Conservation (phyloP, 2,329 filamentous ascomycete species). For the Nothophoma quercina region DNA sequence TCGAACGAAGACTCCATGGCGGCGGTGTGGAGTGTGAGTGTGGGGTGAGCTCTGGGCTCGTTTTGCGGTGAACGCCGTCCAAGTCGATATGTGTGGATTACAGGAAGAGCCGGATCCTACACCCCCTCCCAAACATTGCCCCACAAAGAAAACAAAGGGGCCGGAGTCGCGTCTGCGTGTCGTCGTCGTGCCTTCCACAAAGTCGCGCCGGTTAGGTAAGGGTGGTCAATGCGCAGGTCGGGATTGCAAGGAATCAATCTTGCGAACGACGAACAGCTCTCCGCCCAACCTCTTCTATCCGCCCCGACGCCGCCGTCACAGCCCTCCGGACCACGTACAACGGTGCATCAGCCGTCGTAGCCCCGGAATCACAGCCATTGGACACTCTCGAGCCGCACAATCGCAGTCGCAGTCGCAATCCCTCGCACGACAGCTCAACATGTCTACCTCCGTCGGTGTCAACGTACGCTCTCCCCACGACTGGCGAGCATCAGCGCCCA, state of each 20-base stretch:
- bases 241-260: slow-evolving; percentile 30
- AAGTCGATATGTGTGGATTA: neutral
- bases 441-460: slow-evolving; percentile 59
- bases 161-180: neutral
- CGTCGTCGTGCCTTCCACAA: neutral
- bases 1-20: slow-evolving; percentile 66
- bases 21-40: slow-evolving; percentile 18
- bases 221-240: slow-evolving; percentile 8
- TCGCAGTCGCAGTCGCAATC: slow-evolving; percentile 27
- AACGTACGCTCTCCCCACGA: slow-evolving; percentile 55
- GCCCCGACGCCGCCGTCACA: slow-evolving; percentile 31
- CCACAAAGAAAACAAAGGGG: neutral
- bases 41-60: slow-evolving; percentile 4
- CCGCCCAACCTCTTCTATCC: slow-evolving; percentile 29
- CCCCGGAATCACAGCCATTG: slow-evolving; percentile 40
- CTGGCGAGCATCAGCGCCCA: neutral
- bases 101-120: slow-evolving; percentile 5
- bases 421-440: slow-evolving; percentile 39
- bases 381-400: slow-evolving; percentile 28
- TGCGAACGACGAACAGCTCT: slow-evolving; percentile 34
- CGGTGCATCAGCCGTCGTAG: slow-evolving; percentile 30
- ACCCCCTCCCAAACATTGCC: slow-evolving; percentile 16
- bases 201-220: slow-evolving; percentile 23
- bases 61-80: neutral
- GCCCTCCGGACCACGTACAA: slow-evolving; percentile 21